Base-by-base conservation (phyloP, 805 yeast species). In the Teunomyces stri region DNA sequence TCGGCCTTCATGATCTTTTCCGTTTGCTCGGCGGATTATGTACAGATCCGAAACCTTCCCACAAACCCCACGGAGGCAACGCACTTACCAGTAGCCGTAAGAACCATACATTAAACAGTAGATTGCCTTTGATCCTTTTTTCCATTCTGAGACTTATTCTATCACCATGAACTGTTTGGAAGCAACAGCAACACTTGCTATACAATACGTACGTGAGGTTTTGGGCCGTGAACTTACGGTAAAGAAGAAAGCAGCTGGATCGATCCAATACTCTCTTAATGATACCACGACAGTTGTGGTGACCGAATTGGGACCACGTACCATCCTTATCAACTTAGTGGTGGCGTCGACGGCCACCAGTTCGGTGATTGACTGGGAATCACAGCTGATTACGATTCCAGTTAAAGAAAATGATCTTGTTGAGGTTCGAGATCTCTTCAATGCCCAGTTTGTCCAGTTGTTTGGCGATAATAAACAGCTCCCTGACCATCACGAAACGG, bases 261-360 rank as follows among this genome's bases (percentile, higher is more conserved):
- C 13, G 16, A 6, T 37, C 28, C 28, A 21, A 5, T 37, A 37
- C 29, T 20, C 29, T 5, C 13, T 37, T 13, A 4, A 21, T 16
- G 40, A 13, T 6, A 27, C 18, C 29, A 37, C 25, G 11, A 22
- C 40, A 16, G 29, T 37, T 29, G 40, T 37, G 15, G 21, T 37
- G 40, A 37, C 46, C 37, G 44, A 50, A 33, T 40, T 55, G 41
- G 41, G 41, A 28, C 39, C 45, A 36, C 30, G 29, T 31, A 39
- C 46, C 15, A 36, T 44, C 6, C 47, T 50, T 21, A 37, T 55
- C 31, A 52, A 52, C 39, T 39, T 53, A 30, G 50, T 55, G 33
- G 40, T 35, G 43, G 43, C 47, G 22, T 36, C 45, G 25, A 15
- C 18, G 6, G 35, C 21, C 28, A 37, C 41, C 36, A 43, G 42